These are phyloP conservation scores for Noccaea caerulescens DNA, from an alignment of 345 rosid genomes.

Conservation along the genomic window DNA sequence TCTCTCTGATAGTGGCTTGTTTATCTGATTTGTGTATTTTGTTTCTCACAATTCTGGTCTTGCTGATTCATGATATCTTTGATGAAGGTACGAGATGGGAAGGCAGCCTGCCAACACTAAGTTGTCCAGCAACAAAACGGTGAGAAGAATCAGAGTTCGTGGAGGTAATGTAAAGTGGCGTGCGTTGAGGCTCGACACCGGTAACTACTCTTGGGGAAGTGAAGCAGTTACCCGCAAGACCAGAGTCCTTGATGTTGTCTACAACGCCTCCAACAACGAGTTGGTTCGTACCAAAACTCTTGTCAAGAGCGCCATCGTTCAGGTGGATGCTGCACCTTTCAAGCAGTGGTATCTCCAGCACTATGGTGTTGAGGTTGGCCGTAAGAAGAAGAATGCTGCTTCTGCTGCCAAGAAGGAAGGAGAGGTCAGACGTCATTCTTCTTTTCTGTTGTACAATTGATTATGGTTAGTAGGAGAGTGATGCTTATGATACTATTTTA, in stretches of 20 bases:
- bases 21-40: neutral
- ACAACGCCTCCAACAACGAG: slow-evolving; percentile 90
- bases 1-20: neutral
- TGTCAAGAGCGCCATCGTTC: slow-evolving; percentile 73
- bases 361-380: slow-evolving; percentile 74
- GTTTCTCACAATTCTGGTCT: neutral
- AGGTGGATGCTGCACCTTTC: slow-evolving; percentile 79
- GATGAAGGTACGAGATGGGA: slow-evolving; percentile 79
- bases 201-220: slow-evolving; percentile 91
- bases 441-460: neutral
- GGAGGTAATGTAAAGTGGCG: slow-evolving; percentile 94
- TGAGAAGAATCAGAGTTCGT: slow-evolving; percentile 79
- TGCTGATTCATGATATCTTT: neutral
- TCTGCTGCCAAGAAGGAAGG: slow-evolving; percentile 57
- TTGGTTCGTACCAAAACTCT: slow-evolving; percentile 81
- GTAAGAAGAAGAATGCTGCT: slow-evolving; percentile 65
- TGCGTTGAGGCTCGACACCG: slow-evolving; percentile 80
- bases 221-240: slow-evolving; percentile 88
- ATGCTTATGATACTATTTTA: neutral
- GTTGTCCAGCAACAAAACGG: slow-evolving; percentile 85
- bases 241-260: slow-evolving; percentile 80
- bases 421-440: slow-evolving; percentile 46
- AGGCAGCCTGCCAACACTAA: slow-evolving; percentile 86
- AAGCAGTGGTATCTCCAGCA: slow-evolving; percentile 74
- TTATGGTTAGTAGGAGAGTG: neutral